Base-by-base conservation (phyloP, 306 rosid genomes). In the Astragalus membranaceus region DNA sequence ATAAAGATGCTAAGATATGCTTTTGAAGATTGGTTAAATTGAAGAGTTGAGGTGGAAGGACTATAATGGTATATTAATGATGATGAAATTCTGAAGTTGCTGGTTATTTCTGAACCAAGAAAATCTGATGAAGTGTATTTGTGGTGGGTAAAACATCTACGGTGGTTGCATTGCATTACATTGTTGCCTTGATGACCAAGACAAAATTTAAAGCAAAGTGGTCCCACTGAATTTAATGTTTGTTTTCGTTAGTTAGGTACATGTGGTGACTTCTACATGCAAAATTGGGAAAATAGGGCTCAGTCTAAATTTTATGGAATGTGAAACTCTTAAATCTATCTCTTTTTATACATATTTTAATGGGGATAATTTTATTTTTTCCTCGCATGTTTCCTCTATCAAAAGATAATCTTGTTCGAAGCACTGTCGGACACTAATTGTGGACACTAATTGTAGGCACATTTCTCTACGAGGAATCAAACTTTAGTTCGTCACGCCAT, bases 71-170 rank as follows among this genome's bases (percentile, higher is more conserved):
- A 71, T 72, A 74, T 76, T 35, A 71, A 68, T 70, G 78, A 14
- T 51, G 77, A 37, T 58, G 51, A 49, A 76, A 43, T 29, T 49
- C 29, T 70, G 69, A 64, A 56, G 32, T 33, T 72, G 87, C 56
- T 83, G 91, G 85, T 66, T 8, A n/a, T 73, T 78, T 82, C 13
- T 81, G 72, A 87, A 68, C 88, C 96, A 84, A 43, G 79, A 78
- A 71, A 72, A 53, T 57, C 8, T 61, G 42, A 47, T 60, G 85
- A 70, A 49, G 48, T 48, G 8, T 30, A 26, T 62, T 7, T 70
- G 78, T 83, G 88, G 83, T 75, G 79, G 72, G 79, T 77, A 79
- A 59, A 81, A 55, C 75, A 73, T 65, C 69, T 65, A 86, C 67
- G 83, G 69, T 77, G 6, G 30, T 26, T 26, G 30, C 30, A 26